Conservation (phyloP, 2,329 filamentous ascomycete genomes). For the Alternaria incomplexa region DNA sequence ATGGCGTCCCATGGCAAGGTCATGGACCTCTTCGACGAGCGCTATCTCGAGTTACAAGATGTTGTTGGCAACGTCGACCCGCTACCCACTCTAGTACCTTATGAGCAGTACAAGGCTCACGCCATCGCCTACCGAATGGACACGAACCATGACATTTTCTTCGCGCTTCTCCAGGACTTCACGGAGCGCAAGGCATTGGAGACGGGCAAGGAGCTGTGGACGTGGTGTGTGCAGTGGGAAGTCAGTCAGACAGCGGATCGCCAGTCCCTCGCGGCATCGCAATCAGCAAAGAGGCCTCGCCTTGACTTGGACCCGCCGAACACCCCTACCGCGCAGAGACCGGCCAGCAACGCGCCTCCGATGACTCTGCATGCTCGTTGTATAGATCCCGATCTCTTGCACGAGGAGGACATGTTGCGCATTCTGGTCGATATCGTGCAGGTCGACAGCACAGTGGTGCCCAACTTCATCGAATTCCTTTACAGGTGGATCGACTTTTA, state of each 20-base stretch:
- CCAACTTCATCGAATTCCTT: constrained; percentile 45
- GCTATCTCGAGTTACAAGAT: constrained; percentile 40
- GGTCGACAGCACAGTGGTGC: constrained; percentile 30
- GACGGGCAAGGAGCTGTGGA: constrained; percentile 37
- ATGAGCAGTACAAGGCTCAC: constrained; percentile 32
- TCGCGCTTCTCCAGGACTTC: constrained; percentile 38
- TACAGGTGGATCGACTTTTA: constrained; percentile 44
- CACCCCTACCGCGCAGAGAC: neutral
- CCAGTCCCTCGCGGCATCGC: constrained; percentile 1
- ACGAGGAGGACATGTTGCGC: constrained; percentile 36
- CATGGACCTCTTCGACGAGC: constrained; percentile 39
- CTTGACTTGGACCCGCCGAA: constrained; percentile 7
- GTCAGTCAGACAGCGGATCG: constrained; percentile 15
- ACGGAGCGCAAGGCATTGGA: constrained; percentile 28
- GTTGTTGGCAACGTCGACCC: constrained; percentile 38
- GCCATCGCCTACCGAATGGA: constrained; percentile 39
- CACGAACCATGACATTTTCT: constrained; percentile 29
- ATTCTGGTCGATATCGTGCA: constrained; percentile 43
- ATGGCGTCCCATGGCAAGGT: constrained; percentile 41
- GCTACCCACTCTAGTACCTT: constrained; percentile 39
- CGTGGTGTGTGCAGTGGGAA: constrained; percentile 43
- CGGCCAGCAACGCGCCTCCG: constrained; percentile 10
- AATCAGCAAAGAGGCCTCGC: constrained; percentile 33
- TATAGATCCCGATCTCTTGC: constrained; percentile 31
- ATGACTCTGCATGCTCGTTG: constrained; percentile 24